phyloP scores from a whole-genome alignment of 202 grass and related monocot genomes.

The Musa balbisiana region DNA sequence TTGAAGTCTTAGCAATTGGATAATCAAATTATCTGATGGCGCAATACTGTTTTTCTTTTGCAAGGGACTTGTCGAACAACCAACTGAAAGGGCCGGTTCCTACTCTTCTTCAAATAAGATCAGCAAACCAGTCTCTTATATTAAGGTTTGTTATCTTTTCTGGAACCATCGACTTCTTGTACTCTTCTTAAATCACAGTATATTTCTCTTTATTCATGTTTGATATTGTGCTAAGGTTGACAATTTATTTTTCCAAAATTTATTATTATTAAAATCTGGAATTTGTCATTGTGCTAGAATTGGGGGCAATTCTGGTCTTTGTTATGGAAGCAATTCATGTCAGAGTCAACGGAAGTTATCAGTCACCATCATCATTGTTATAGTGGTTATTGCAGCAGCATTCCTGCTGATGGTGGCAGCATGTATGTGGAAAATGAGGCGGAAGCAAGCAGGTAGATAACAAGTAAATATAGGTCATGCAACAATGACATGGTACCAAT shows the following conservation, averaged over 20 bases:
- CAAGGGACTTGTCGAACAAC: conserved; percentile 14
- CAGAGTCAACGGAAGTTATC: background rate
- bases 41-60: background rate
- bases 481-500: background rate
- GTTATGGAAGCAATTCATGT: background rate
- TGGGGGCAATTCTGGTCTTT: background rate
- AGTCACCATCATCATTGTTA: background rate
- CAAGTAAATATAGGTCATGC: background rate
- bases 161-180: background rate
- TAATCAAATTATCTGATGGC: too few relatives aligned
- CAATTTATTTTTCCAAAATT: background rate
- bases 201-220: background rate
- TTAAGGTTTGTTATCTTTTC: background rate
- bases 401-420: background rate
- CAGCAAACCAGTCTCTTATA: background rate
- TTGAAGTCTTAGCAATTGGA: background rate
- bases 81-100: conserved; percentile 2
- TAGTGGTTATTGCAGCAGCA: background rate
- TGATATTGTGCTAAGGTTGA: background rate
- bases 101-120: conserved; percentile 1
- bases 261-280: background rate
- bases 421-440: background rate
- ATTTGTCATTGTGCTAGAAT: background rate
- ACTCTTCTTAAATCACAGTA: background rate
- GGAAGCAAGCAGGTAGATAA: background rate